Percentiles rank a stretch among this genome's conserved stretches.
These are phyloP conservation scores for Hymenotorrendiella dingleyae DNA, from an alignment of 2,329 filamentous ascomycete genomes.

Conservation along the genomic window DNA sequence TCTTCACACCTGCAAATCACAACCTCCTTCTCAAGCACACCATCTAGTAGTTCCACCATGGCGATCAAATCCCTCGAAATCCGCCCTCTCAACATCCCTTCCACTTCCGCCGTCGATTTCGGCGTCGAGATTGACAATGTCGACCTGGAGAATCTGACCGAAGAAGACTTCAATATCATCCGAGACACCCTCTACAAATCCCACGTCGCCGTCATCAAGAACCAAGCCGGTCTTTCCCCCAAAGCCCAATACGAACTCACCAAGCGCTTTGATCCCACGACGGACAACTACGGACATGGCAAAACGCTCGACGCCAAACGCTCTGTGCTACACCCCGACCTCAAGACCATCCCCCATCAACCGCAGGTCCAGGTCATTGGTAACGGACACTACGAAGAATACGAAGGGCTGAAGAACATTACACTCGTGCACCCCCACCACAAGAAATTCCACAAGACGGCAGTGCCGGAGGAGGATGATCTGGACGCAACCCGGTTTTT, in stretches of 20 bases:
- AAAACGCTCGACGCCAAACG: slow-evolving; percentile 62
- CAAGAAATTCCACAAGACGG: slow-evolving; percentile 64
- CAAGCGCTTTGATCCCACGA: slow-evolving; percentile 63
- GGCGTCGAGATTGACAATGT: slow-evolving; percentile 53
- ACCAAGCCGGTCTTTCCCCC: slow-evolving; percentile 57
- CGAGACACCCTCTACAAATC: slow-evolving; percentile 60
- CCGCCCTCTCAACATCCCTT: slow-evolving; percentile 18
- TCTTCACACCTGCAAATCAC: background rate
- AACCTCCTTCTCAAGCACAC: background rate
- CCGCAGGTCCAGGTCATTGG: slow-evolving; percentile 77
- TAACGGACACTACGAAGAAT: slow-evolving; percentile 62
- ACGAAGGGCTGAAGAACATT: slow-evolving; percentile 65
- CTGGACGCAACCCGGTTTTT: slow-evolving; percentile 57
- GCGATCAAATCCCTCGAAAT: slow-evolving; percentile 28
- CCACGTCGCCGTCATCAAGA: slow-evolving; percentile 66
- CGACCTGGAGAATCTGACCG: slow-evolving; percentile 56
- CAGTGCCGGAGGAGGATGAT: slow-evolving; percentile 57
- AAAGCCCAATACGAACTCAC: slow-evolving; percentile 71
- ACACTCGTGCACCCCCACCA: slow-evolving; percentile 71
- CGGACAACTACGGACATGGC: slow-evolving; percentile 66
- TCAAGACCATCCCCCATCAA: slow-evolving; percentile 75
- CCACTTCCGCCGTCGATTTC: slow-evolving; percentile 44
- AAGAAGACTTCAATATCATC: slow-evolving; percentile 59
- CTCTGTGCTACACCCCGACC: slow-evolving; percentile 65
- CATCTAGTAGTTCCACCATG: slow-evolving; percentile 18